Percentiles rank a stretch among this genome's conserved stretches.
Conservation (phyloP, 164 flowering plant genomes). For the Sedum album region DNA sequence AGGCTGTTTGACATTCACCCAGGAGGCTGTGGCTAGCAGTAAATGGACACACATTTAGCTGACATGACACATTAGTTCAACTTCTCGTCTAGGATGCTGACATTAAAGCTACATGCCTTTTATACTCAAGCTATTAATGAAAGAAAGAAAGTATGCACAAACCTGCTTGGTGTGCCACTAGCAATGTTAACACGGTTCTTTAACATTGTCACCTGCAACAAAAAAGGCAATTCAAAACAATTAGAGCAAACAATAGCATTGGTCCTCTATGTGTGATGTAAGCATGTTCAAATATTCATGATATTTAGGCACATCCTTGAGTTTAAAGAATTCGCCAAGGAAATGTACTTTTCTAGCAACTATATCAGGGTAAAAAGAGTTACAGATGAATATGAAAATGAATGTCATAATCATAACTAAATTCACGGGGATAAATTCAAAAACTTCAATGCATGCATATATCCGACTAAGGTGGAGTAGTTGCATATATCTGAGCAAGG, state of each 20-base stretch:
- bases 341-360: too few relatives aligned
- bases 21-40: background rate
- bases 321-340: too few relatives aligned
- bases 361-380: too few relatives aligned
- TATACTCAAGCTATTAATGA: background rate
- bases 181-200: slow-evolving; percentile 82
- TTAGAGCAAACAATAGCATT: too few relatives aligned
- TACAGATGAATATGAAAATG: too few relatives aligned
- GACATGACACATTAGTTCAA: background rate
- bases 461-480: too few relatives aligned
- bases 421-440: too few relatives aligned
- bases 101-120: background rate
- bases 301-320: too few relatives aligned
- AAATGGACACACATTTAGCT: background rate
- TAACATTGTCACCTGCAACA: slow-evolving; percentile 52
- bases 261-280: background rate
- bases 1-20: background rate
- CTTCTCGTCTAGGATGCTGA: background rate
- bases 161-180: slow-evolving; percentile 96
- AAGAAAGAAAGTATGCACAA: slow-evolving; percentile 1
- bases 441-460: too few relatives aligned
- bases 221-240: background rate
- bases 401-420: too few relatives aligned
- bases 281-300: background rate
- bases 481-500: too few relatives aligned